Evolutionary conservation across 345 rosid genomes (phyloP), one percentile per base, ranked within the genome.

Genomic region (Eucalyptus erythrocorys): DNA sequence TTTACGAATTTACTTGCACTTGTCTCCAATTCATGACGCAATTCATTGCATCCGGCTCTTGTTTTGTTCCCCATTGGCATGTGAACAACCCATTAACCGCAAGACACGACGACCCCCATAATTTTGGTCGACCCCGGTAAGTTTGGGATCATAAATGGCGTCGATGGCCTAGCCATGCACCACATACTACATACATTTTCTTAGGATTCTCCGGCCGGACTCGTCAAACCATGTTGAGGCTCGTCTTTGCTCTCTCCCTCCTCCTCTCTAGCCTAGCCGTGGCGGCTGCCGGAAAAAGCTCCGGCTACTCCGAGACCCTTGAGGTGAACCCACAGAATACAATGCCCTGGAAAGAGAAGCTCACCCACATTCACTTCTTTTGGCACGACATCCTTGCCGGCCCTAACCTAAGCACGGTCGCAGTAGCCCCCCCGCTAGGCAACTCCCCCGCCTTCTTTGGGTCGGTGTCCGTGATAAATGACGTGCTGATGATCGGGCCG

Each of bases 381-480:
- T 91, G 89, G 91, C 92, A 91, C 45, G 90, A 89, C 85, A 66
- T 82, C 37, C 13, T 61, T 19, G 45, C 66, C 10, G 91, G 87
- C 34, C 49, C 86, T 5, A 89, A 86, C 88, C 66, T 79, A 11
- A 87, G 59, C 8, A 13, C 87, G 6, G 14, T 71, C 12, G 82
- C 45, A 5, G 4, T 37, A 10, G 82, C 10, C 45, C 45, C 81
- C 82, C 45, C 27, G 22, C 45, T 19, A 22, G 4, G 15, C 5
- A 19, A 71, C 82, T 71, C 47, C 14, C 42, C 47, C 47, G 37
- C 81, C 27, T 37, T 37, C 27, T 71, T 71, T 12, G 45, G 45
- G 27, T 71, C 14, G 8, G 27, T 37, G 81, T 3, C 45, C 8
- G 81, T 71, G 81, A 21, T 37, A 24, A 9, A 71, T 22, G 27